phyloP scores from a whole-genome alignment of 2,329 filamentous ascomycete species.

The Microdochium paspali region DNA sequence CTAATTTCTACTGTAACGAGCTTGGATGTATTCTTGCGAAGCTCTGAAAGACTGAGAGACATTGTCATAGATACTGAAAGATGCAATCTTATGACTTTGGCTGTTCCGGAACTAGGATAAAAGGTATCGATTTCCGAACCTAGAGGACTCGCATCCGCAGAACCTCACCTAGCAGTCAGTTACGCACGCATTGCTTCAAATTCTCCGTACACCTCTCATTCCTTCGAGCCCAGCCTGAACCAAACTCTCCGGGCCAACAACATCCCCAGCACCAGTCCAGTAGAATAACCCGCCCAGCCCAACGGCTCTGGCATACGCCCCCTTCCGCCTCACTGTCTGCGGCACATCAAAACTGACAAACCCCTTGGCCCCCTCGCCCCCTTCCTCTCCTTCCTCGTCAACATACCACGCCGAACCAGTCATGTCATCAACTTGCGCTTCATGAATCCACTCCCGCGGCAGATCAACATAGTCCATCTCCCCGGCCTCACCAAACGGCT shows the following conservation, averaged over 20 bases:
- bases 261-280: constrained; percentile 57
- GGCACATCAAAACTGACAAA: constrained; percentile 59
- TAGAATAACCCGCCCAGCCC: constrained; percentile 56
- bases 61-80: no score
- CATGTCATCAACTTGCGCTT: constrained; percentile 35
- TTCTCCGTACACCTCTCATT: constrained; percentile 19
- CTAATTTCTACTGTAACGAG: no score
- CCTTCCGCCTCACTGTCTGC: constrained; percentile 50
- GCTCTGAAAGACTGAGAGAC: no score
- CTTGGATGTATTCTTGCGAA: no score
- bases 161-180: no score
- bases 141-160: no score
- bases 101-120: no score
- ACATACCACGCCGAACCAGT: constrained; percentile 50
- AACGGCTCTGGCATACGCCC: constrained; percentile 43
- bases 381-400: constrained; percentile 12
- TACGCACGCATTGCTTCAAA: no score
- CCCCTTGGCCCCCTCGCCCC: constrained; percentile 21
- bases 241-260: constrained; percentile 42
- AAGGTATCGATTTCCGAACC: no score
- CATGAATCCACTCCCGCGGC: constrained; percentile 36
- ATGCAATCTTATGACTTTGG: no score
- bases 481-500: constrained; percentile 35
- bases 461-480: constrained; percentile 56
- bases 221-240: constrained; percentile 50